Conservation (phyloP, 2,329 filamentous ascomycete genomes). For the Claviceps africana region DNA sequence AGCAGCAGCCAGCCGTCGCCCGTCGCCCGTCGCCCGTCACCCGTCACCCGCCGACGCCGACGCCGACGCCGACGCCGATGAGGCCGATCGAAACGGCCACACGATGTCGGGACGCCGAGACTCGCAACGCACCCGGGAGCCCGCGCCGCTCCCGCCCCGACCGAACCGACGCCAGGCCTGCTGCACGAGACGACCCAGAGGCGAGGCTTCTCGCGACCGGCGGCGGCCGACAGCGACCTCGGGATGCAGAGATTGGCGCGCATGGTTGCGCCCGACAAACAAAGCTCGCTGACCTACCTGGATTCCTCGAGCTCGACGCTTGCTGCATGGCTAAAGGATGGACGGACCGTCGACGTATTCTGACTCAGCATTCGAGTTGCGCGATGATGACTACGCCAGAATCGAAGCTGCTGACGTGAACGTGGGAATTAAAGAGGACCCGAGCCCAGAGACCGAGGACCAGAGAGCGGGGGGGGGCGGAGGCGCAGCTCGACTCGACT, state of each 20-base stretch:
- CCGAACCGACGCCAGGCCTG: no score
- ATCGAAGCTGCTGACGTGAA: constrained; percentile 12
- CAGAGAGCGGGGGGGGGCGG: background rate
- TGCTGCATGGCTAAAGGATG: constrained; percentile 9
- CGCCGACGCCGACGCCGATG: no score
- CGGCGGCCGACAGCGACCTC: background rate
- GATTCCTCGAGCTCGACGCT: constrained; percentile 10
- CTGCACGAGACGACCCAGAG: background rate
- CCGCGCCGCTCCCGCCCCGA: no score
- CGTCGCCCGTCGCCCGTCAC: no score
- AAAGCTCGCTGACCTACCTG: constrained; percentile 8
- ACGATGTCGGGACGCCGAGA: background rate
- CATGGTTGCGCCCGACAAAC: constrained; percentile 4
- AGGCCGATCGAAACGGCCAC: background rate
- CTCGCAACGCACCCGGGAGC: no score
- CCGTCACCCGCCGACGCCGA: no score
- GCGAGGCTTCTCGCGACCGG: background rate
- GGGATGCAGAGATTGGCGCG: background rate
- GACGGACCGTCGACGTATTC: constrained; percentile 5
- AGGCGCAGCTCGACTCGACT: no score
- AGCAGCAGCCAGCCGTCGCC: no score
- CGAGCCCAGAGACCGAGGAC: background rate
- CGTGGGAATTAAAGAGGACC: constrained; percentile 9
- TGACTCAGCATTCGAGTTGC: constrained; percentile 13
- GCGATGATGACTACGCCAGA: constrained; percentile 12